These are phyloP conservation scores for Candida labiduridarum DNA, from an alignment of 1,139 yeast genomes.

Conservation along the genomic window DNA sequence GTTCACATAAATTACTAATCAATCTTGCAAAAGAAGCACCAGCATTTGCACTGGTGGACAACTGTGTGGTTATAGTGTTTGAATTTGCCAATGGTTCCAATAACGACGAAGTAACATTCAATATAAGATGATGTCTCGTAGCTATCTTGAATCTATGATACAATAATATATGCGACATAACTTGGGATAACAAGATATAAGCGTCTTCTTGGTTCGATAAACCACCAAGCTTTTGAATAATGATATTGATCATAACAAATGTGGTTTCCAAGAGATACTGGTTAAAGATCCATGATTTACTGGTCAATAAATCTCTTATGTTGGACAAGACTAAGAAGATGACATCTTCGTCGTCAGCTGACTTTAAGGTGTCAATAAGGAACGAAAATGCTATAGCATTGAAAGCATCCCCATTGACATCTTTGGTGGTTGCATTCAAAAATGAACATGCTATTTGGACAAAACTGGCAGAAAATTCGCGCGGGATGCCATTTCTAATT, in stretches of 20 bases:
- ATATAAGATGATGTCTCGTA: constrained; percentile 71
- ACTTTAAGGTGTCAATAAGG: constrained; percentile 4
- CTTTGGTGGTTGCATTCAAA: constrained; percentile 12
- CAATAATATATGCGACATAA: constrained; percentile 57
- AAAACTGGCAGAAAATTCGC: constrained; percentile 11
- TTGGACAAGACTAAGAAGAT: constrained; percentile 16
- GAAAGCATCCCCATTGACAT: neutral
- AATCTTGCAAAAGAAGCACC: constrained; percentile 60
- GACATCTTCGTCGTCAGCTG: constrained; percentile 1
- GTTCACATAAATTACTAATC: constrained; percentile 73
- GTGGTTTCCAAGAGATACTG: constrained; percentile 64
- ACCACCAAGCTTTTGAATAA: neutral
- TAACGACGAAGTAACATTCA: constrained; percentile 48
- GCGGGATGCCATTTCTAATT: constrained; percentile 4
- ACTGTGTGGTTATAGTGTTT: constrained; percentile 6
- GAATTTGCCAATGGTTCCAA: constrained; percentile 45
- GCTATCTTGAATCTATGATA: constrained; percentile 71
- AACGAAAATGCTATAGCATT: constrained; percentile 4
- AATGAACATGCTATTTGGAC: constrained; percentile 12
- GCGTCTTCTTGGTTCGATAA: constrained; percentile 17
- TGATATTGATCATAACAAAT: constrained; percentile 8
- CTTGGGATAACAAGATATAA: constrained; percentile 42
- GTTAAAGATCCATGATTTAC: constrained; percentile 60
- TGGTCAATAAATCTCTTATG: constrained; percentile 45
- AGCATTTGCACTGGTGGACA: constrained; percentile 16